phyloP scores from a whole-genome alignment of 2,329 filamentous ascomycete species.

The Lachnellula arida region DNA sequence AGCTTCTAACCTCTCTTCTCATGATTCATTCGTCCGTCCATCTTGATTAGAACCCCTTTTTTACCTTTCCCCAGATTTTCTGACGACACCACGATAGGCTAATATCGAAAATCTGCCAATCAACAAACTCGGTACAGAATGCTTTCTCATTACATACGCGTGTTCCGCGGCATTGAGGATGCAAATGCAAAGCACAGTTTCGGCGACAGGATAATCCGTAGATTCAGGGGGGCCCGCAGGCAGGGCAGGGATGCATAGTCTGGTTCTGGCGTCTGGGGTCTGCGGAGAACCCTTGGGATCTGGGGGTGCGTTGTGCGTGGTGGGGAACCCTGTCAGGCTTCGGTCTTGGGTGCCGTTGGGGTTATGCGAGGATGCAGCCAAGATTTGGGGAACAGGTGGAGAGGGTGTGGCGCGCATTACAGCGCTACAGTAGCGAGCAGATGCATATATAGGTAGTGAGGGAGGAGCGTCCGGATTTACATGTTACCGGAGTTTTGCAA shows the following conservation, averaged over 20 bases:
- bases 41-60: not conserved
- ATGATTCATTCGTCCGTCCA: not conserved
- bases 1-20: not conserved
- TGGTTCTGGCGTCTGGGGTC: not conserved
- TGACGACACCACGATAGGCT: slow-evolving; percentile 3
- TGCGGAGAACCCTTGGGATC: not conserved
- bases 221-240: not conserved
- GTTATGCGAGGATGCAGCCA: slow-evolving; percentile 14
- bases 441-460: not conserved
- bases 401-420: not conserved
- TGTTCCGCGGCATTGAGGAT: not conserved
- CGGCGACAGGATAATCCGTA: slow-evolving; percentile 9
- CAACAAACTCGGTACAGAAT: slow-evolving; percentile 6
- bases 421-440: not conserved
- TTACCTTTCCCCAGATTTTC: not conserved
- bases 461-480: slow-evolving; percentile 1
- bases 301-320: not conserved
- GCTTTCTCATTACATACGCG: not conserved
- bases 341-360: slow-evolving; percentile 13
- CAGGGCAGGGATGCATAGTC: not conserved
- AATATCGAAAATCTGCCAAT: not conserved
- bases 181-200: not conserved
- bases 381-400: not conserved
- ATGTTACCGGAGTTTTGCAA: slow-evolving; percentile 5
- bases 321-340: not conserved